Evolutionary conservation across 345 rosid species (phyloP).

Genomic region (Xanthoceras sorbifolium): DNA sequence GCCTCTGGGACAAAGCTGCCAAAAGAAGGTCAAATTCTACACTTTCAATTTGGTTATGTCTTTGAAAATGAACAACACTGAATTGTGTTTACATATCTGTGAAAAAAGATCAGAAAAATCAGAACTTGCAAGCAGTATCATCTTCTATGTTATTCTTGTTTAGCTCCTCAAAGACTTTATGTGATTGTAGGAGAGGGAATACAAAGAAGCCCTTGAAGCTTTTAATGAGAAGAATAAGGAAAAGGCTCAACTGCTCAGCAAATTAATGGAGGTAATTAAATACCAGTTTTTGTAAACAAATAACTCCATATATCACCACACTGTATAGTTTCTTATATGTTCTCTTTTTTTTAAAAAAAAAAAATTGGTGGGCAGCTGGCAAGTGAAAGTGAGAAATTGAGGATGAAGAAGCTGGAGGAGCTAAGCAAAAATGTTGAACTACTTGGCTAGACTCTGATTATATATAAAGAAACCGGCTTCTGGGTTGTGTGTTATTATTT

Average conservation of each 20-base stretch:
- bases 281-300: neutral
- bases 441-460: conserved; percentile 24
- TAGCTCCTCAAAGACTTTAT: conserved; percentile 1
- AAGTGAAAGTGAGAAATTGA: conserved; percentile 72
- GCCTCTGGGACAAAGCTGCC: conserved; percentile 60
- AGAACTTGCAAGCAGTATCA: neutral
- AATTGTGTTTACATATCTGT: neutral
- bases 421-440: conserved; percentile 69
- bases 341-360: no score
- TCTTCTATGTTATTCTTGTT: neutral
- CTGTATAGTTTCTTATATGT: neutral
- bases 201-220: conserved; percentile 83
- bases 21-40: conserved; percentile 50
- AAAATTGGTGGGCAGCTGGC: conserved; percentile 52
- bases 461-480: conserved; percentile 6
- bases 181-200: conserved; percentile 77
- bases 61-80: neutral
- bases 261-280: conserved; percentile 72
- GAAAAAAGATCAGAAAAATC: neutral
- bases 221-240: conserved; percentile 89
- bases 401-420: conserved; percentile 91
- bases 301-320: neutral
- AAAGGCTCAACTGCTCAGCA: conserved; percentile 67
- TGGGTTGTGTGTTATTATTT: conserved; percentile 27
- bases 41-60: neutral